A percentile compares a stretch with the other conserved stretches of the same genome.
phyloP scores from a whole-genome alignment of 345 rosid species.

The Arabidopsis suecica region DNA sequence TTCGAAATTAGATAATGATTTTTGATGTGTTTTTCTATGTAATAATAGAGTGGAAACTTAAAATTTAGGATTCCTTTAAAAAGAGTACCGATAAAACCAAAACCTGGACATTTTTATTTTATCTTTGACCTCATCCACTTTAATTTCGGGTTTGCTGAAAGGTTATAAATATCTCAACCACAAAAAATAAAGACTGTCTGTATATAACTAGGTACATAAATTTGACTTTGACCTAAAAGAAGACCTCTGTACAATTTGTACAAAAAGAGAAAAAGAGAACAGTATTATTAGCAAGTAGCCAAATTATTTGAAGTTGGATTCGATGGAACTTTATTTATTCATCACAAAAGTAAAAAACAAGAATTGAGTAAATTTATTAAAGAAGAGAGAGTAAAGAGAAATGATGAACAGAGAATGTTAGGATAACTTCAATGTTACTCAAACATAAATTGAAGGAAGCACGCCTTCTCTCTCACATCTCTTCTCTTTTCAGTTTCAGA shows the following conservation, averaged over 20 bases:
- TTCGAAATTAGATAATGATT: not conserved
- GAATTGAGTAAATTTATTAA: not conserved
- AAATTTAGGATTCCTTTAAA: not conserved
- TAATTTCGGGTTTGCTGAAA: conserved; percentile 24
- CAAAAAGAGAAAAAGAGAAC: conserved; percentile 27
- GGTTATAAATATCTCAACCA: conserved; percentile 20
- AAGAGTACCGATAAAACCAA: conserved; percentile 5
- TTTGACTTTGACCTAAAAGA: conserved; percentile 53
- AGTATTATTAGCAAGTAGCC: conserved; percentile 42
- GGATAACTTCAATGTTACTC: conserved; percentile 67
- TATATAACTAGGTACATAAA: conserved; percentile 19
- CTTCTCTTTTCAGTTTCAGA: conserved; percentile 38
- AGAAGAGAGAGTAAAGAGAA: conserved; percentile 29
- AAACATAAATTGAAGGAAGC: conserved; percentile 49
- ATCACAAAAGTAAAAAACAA: conserved; percentile 10
- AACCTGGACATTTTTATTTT: conserved; percentile 15
- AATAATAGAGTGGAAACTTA: not conserved
- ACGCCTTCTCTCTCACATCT: conserved; percentile 46
- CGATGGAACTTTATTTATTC: conserved; percentile 5
- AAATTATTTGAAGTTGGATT: conserved; percentile 37
- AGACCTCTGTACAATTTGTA: conserved; percentile 44
- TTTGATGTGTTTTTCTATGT: not conserved
- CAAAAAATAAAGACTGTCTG: conserved; percentile 16
- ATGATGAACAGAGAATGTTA: conserved; percentile 61
- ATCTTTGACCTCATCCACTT: conserved; percentile 29